These are phyloP conservation scores for Alternaria solani DNA, from an alignment of 2,329 filamentous ascomycete species.

Conservation along the genomic window DNA sequence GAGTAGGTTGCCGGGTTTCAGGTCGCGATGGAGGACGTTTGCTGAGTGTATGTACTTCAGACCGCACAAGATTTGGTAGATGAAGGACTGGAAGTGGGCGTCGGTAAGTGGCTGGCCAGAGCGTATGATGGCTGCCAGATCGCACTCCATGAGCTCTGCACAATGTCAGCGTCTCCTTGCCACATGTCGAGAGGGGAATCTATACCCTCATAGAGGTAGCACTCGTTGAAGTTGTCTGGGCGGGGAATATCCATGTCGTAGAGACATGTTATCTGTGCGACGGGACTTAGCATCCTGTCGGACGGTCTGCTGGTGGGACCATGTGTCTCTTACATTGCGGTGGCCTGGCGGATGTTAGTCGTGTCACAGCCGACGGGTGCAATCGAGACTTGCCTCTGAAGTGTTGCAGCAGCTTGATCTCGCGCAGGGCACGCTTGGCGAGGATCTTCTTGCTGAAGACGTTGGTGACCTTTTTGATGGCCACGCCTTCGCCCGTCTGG, in stretches of 20 bases:
- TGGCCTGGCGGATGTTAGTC: slow-evolving; percentile 51
- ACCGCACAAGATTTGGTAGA: slow-evolving; percentile 99
- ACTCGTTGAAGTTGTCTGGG: slow-evolving; percentile 98
- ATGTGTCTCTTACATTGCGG: slow-evolving; percentile 53
- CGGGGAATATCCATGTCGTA: slow-evolving; percentile 99
- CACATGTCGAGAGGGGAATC: background rate
- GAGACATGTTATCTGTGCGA: slow-evolving; percentile 86
- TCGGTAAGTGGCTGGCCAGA: slow-evolving; percentile 97
- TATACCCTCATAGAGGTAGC: slow-evolving; percentile 94
- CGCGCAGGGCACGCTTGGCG: slow-evolving; percentile 94
- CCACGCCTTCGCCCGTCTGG: slow-evolving; percentile 89
- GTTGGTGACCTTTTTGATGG: slow-evolving; percentile 99
- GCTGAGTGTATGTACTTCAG: slow-evolving; percentile 99
- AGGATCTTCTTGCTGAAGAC: slow-evolving; percentile 99
- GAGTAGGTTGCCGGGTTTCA: slow-evolving; percentile 96
- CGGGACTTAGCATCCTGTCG: slow-evolving; percentile 49
- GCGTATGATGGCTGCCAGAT: slow-evolving; percentile 95
- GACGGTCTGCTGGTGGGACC: slow-evolving; percentile 60
- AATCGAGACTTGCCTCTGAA: slow-evolving; percentile 67
- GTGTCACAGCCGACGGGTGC: slow-evolving; percentile 3
- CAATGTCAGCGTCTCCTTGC: slow-evolving; percentile 29
- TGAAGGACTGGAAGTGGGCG: slow-evolving; percentile 99
- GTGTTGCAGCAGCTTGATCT: slow-evolving; percentile 98
- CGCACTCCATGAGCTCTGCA: slow-evolving; percentile 97
- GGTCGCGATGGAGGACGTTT: slow-evolving; percentile 93